phyloP scores from a whole-genome alignment of 257 asterid genomes.

The Osmanthus fragrans region DNA sequence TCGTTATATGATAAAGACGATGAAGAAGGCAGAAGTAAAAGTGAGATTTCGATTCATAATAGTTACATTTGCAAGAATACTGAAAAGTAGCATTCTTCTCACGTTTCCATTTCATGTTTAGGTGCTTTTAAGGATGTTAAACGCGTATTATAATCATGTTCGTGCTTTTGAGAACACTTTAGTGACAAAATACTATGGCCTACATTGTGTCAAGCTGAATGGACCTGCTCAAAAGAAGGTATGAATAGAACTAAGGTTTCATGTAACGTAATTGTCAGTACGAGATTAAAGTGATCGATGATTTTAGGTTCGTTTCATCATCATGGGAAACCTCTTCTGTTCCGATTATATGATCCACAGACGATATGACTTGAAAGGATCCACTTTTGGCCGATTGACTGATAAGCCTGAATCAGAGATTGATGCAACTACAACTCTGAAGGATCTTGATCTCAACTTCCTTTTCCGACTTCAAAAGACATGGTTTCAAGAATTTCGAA shows the following conservation, averaged over 20 bases:
- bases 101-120: slow-evolving; percentile 12
- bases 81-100: not conserved
- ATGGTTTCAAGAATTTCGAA: slow-evolving; percentile 85
- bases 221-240: slow-evolving; percentile 77
- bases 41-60: slow-evolving; percentile 38
- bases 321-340: slow-evolving; percentile 88
- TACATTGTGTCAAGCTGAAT: slow-evolving; percentile 64
- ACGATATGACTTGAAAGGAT: slow-evolving; percentile 88
- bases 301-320: slow-evolving; percentile 75
- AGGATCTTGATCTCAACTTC: slow-evolving; percentile 92
- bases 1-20: slow-evolving; percentile 96
- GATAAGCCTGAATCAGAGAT: slow-evolving; percentile 89
- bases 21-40: slow-evolving; percentile 96
- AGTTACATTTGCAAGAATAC: not conserved
- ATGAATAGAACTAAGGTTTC: not conserved
- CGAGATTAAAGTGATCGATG: slow-evolving; percentile 15
- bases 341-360: slow-evolving; percentile 70
- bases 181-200: slow-evolving; percentile 62
- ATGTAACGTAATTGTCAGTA: not conserved
- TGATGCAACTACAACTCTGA: slow-evolving; percentile 83
- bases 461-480: slow-evolving; percentile 70
- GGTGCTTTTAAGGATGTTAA: slow-evolving; percentile 73
- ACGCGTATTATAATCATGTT: slow-evolving; percentile 62
- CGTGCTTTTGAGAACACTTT: slow-evolving; percentile 60
- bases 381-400: slow-evolving; percentile 84